Evolutionary conservation across 306 rosid genomes (phyloP).

Genomic region (Sphenostylis stenocarpa): DNA sequence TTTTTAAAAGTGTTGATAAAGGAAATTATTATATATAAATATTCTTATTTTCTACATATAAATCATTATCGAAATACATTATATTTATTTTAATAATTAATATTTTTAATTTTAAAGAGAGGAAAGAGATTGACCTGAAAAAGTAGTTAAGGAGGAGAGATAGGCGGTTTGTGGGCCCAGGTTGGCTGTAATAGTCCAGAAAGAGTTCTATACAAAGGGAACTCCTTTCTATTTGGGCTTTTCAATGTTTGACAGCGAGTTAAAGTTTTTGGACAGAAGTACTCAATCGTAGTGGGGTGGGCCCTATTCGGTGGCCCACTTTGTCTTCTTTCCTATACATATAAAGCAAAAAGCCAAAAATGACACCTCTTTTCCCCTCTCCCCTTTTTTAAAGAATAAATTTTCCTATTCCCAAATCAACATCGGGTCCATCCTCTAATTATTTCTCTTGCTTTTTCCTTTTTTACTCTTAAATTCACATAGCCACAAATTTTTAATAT

Average conservation of each 20-base stretch:
- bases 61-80: too few relatives aligned
- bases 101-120: too few relatives aligned
- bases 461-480: background rate
- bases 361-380: slow-evolving; percentile 24
- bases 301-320: slow-evolving; percentile 42
- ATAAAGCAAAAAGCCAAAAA: slow-evolving; percentile 41
- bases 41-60: too few relatives aligned
- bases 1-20: too few relatives aligned
- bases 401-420: slow-evolving; percentile 33
- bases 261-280: slow-evolving; percentile 59
- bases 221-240: slow-evolving; percentile 47
- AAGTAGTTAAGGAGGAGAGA: slow-evolving; percentile 16
- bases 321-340: slow-evolving; percentile 38
- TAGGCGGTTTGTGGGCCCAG: slow-evolving; percentile 41
- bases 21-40: too few relatives aligned
- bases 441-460: slow-evolving; percentile 31
- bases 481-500: background rate
- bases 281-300: slow-evolving; percentile 32
- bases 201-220: slow-evolving; percentile 42
- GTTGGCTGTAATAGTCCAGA: slow-evolving; percentile 33
- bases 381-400: background rate
- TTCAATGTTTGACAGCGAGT: slow-evolving; percentile 46
- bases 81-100: too few relatives aligned
- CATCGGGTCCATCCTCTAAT: slow-evolving; percentile 51
- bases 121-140: background rate